These are phyloP conservation scores for Mycocentrospora acerina DNA, from an alignment of 2,329 filamentous ascomycete genomes.

Conservation along the genomic window DNA sequence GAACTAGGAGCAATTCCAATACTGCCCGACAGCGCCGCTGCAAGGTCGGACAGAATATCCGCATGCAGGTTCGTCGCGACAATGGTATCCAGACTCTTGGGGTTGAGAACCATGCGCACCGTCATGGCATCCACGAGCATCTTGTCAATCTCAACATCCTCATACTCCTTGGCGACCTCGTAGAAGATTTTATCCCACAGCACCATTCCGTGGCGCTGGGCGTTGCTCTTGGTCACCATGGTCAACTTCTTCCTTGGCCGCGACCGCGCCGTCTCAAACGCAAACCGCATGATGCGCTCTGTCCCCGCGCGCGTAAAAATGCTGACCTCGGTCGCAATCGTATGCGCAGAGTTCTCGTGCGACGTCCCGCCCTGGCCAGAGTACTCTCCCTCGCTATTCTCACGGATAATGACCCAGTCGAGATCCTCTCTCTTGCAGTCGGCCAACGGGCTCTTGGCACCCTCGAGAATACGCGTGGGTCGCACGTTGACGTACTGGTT, in stretches of 20 bases:
- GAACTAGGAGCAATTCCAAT: conserved; percentile 69
- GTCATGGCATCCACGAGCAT: conserved; percentile 56
- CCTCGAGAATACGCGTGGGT: conserved; percentile 49
- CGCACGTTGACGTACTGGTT: conserved; percentile 71
- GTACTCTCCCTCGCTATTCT: conserved; percentile 54
- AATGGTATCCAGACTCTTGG: conserved; percentile 50
- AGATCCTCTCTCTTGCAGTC: conserved; percentile 42
- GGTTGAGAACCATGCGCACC: conserved; percentile 50
- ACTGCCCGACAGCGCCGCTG: conserved; percentile 64
- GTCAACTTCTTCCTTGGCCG: conserved; percentile 50
- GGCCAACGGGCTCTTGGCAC: conserved; percentile 44
- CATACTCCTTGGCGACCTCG: conserved; percentile 49
- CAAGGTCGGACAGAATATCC: conserved; percentile 68
- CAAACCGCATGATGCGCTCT: conserved; percentile 52
- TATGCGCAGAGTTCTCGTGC: conserved; percentile 43
- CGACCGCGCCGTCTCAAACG: conserved; percentile 48
- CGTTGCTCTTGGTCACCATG: conserved; percentile 54
- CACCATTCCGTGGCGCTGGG: conserved; percentile 53
- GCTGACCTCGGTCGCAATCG: conserved; percentile 49
- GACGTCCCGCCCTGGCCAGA: conserved; percentile 49
- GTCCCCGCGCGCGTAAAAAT: conserved; percentile 51
- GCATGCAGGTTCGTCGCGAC: conserved; percentile 54
- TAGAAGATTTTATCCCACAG: conserved; percentile 52
- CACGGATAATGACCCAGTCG: conserved; percentile 52
- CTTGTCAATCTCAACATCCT: conserved; percentile 49